Conservation (phyloP, 805 yeast species). For the Candida qinlingensis region DNA sequence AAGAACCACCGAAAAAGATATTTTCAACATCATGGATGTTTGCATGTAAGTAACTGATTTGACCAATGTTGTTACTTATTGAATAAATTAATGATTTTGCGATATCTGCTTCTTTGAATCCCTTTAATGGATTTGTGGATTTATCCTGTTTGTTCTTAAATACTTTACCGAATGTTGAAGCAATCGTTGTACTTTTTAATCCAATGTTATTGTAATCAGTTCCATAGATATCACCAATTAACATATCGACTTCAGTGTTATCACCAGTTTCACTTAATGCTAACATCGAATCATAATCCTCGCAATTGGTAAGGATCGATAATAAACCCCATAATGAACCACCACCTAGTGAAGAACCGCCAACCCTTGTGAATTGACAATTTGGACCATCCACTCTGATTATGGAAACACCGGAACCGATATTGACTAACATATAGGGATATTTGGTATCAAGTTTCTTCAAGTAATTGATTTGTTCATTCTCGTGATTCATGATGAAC, state of each 20-base stretch:
- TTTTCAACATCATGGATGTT: constrained; percentile 74
- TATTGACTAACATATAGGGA: constrained; percentile 86
- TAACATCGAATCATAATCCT: constrained; percentile 89
- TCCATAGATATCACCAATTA: constrained; percentile 96
- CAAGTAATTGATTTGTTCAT: constrained; percentile 26
- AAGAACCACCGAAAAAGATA: constrained; percentile 95
- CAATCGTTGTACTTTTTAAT: constrained; percentile 82
- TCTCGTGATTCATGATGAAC: constrained; percentile 58
- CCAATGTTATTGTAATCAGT: constrained; percentile 85
- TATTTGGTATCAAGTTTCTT: constrained; percentile 37
- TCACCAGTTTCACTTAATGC: constrained; percentile 88
- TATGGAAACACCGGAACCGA: constrained; percentile 97
- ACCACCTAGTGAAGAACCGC: constrained; percentile 96
- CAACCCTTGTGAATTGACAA: constrained; percentile 68
- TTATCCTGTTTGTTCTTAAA: constrained; percentile 48
- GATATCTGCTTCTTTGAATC: constrained; percentile 52
- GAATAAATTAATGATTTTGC: constrained; percentile 84
- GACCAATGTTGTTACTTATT: constrained; percentile 91
- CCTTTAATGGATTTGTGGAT: constrained; percentile 23
- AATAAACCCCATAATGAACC: constrained; percentile 97
- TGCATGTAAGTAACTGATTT: constrained; percentile 92
- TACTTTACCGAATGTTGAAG: constrained; percentile 91
- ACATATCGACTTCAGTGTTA: constrained; percentile 86
- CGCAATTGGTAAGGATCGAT: constrained; percentile 80
- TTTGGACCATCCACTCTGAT: constrained; percentile 82